Base-by-base conservation (phyloP, 2,329 filamentous ascomycete species). In the Amesomyces nigricolor region DNA sequence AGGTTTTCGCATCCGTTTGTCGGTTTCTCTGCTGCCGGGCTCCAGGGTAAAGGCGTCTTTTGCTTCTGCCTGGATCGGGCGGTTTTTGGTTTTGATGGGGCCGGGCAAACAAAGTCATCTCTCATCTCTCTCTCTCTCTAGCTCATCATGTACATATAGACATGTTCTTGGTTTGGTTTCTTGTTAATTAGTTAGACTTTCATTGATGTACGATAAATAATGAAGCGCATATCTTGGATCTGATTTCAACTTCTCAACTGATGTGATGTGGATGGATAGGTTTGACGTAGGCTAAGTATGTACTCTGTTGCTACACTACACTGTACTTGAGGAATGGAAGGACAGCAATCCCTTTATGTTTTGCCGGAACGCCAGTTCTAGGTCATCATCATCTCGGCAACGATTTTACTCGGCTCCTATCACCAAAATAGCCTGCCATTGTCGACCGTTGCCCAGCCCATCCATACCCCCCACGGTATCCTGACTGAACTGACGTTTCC, bases 101-200 rank as follows among this genome's bases (percentile, higher is more conserved):
- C 45, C 38, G 29, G 49, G 30, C 44, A 56, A 22, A 37, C 49
- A 22, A 45, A 29, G 49, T 8, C 46, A 47, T 53, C 50, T 53
- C 56, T 54, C 56, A 58, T 47, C 50, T 53, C 47, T n/a, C 35
- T 53, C 47, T n/a, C 35, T 51, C 47, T 38, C 32, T 16, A 30
- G 51, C 50, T 35, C 26, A 14, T 43, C 38, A 9, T 53, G 54
- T 57, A 57, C 54, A 50, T 50, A 49, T 57, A 57, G 40, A 53
- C 22, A 9, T 32, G 30, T 16, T 32, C 17, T 47, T 4, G 39
- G n/a, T n/a, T 42, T 47, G 11, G 35, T 13, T 17, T 51, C 37
- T 46, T 44, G 40, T 30, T 56, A 19, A 11, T n/a, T 19, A 47
- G 50, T 7, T 50, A 44, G 7, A 44, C 7, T 35, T 30, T 11